Base-by-base conservation (phyloP, 768 basidiomycete species). In the Leccinum fibrillosum region DNA sequence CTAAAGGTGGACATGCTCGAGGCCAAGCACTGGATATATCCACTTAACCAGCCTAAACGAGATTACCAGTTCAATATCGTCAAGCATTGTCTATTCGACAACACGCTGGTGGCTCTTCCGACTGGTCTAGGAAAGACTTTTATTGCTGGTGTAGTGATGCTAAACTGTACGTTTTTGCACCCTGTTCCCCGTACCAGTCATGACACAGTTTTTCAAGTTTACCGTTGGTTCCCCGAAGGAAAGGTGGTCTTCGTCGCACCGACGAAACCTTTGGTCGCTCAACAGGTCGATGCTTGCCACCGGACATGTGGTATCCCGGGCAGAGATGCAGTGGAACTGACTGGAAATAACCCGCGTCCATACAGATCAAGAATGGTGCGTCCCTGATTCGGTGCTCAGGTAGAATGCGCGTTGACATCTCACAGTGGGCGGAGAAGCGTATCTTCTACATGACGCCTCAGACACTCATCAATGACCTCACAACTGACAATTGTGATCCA, bases 41-140 rank as follows among this genome's bases (percentile, higher is more conserved):
- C 97, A 3, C 78, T 90, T 13, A 98, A 98, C 69, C 80, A 83
- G 34, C 84, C 89, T 1, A 89, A 91, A 64, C 89, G 97, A 61
- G 89, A 91, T 63, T 99, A 98, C 67, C 97, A 99, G 65, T 95
- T 82, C 70, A 96, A 97, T 58, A 98, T 99, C 58, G 89, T 93
- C 57, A 86, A 81, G 66, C 80, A 84, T 30, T 90, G 86, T 64
- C 79, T 99, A 23, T 93, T 90, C 66, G 90, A 98, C 25, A 98
- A 99, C 68, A 91, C 92, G 7, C 82, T 99, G 8, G 94, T 98
- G 28, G 90, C 94, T 0, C 76, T 99, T 13, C 97, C 97, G 2
- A 99, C 97, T 0, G 97, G 97, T 48, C 77, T 98, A 12, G 97
- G 97, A 15, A 99, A 99, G 76, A 99, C 97, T 0, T 98, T 99